Conservation (phyloP, 169 alveolate genomes). For the Plasmodium adleri region DNA sequence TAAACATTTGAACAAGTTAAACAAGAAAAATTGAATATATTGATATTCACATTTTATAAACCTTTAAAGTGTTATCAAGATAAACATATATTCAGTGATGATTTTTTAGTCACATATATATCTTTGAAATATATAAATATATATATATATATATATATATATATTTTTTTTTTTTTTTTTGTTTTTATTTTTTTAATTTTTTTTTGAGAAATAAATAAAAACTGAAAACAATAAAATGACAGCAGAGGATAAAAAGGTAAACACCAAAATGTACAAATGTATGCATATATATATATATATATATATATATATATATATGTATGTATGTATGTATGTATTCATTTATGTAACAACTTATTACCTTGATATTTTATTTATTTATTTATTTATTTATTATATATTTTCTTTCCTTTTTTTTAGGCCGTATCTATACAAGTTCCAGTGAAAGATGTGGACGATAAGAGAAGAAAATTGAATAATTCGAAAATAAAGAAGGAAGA, state of each 20-base stretch:
- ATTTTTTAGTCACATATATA: no score
- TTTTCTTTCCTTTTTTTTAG: constrained; percentile 1
- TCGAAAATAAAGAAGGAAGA: constrained; percentile 56
- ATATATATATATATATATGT: not conserved
- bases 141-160: constrained; percentile 2
- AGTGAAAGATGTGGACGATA: constrained; percentile 52
- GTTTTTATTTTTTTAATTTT: not conserved
- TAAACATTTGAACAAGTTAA: no score
- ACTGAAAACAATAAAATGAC: constrained; percentile 5
- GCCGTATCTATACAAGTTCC: constrained; percentile 74
- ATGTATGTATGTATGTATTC: no score
- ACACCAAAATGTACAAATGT: not conserved
- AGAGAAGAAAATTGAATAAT: constrained; percentile 32
- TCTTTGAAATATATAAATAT: not conserved
- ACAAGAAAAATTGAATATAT: no score
- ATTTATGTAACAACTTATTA: not conserved
- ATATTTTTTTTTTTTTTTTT: constrained; percentile 4
- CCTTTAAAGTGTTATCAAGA: no score
- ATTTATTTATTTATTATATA: not conserved
- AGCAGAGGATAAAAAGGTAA: constrained; percentile 71
- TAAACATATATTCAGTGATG: no score
- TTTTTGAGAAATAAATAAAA: constrained; percentile 18
- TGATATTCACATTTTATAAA: no score
- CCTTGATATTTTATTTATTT: not conserved
- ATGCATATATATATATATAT: not conserved